Percentiles rank a stretch among this genome's conserved stretches.
phyloP scores from a whole-genome alignment of 306 rosid species.

The Cucumis melo region DNA sequence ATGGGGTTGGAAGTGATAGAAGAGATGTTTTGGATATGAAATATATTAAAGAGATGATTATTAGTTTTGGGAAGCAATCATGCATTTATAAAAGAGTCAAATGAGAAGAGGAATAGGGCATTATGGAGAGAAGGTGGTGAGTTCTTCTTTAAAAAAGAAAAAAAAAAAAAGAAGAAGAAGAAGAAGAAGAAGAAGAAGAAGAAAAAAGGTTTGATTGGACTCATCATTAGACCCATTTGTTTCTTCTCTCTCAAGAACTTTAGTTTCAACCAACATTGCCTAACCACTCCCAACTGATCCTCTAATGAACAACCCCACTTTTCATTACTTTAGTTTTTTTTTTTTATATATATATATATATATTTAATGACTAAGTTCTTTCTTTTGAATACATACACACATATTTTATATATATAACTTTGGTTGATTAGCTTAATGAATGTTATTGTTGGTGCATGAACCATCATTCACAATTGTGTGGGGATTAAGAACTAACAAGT shows the following conservation, averaged over 20 bases:
- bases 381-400: not conserved
- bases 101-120: not conserved
- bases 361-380: not conserved
- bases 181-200: no score
- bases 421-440: not conserved
- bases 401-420: not conserved
- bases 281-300: slow-evolving; percentile 23
- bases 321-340: not conserved
- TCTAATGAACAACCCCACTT: not conserved
- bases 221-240: not conserved
- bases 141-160: not conserved
- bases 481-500: not conserved
- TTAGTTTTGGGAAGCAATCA: not conserved
- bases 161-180: no score
- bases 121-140: not conserved
- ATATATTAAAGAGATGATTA: slow-evolving; percentile 1
- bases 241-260: not conserved
- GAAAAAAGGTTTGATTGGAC: not conserved
- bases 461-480: not conserved
- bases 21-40: not conserved
- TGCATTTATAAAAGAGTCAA: not conserved
- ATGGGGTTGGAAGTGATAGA: not conserved
- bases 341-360: no score
- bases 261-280: slow-evolving; percentile 11
- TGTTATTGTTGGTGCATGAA: slow-evolving; percentile 6